Evolutionary conservation across 176 grass and related monocot species (phyloP).

Genomic region (Bolboschoenus planiculmis): DNA sequence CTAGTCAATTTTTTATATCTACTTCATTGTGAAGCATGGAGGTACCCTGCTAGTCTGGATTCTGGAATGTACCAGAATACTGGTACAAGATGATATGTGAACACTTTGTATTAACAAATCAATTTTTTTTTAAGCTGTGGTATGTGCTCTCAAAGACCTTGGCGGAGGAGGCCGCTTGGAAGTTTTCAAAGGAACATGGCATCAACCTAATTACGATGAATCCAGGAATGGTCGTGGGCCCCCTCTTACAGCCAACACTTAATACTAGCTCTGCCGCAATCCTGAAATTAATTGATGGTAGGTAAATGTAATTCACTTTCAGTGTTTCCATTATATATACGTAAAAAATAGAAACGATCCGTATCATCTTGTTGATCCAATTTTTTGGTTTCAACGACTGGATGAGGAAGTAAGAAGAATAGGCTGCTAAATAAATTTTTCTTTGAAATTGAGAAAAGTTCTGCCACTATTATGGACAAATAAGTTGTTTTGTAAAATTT

Average conservation of each 20-base stretch:
- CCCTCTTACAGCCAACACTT: constrained; percentile 31
- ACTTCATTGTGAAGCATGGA: background rate
- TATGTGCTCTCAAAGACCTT: constrained; percentile 34
- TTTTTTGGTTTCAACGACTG: too few species aligned
- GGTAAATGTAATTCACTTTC: background rate
- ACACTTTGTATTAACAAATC: background rate
- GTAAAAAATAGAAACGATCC: background rate
- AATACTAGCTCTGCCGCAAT: constrained; percentile 33
- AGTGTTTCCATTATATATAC: background rate
- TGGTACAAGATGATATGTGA: background rate
- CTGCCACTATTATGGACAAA: too few species aligned
- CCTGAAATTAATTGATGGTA: constrained; percentile 27
- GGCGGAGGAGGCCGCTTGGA: constrained; percentile 28
- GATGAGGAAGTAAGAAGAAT: too few species aligned
- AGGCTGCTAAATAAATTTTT: too few species aligned
- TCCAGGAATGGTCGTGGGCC: constrained; percentile 32
- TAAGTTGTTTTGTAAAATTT: background rate
- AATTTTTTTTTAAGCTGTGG: constrained; percentile 27
- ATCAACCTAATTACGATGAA: constrained; percentile 27
- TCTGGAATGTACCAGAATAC: background rate
- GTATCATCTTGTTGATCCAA: background rate
- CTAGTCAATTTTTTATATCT: background rate
- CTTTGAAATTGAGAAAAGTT: too few species aligned
- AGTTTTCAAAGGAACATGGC: constrained; percentile 31
- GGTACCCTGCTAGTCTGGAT: background rate